Evolutionary conservation across 2,329 filamentous ascomycete genomes (phyloP), one percentile per base, ranked within the genome.

Genomic region (Gaeumannomyces tritici): DNA sequence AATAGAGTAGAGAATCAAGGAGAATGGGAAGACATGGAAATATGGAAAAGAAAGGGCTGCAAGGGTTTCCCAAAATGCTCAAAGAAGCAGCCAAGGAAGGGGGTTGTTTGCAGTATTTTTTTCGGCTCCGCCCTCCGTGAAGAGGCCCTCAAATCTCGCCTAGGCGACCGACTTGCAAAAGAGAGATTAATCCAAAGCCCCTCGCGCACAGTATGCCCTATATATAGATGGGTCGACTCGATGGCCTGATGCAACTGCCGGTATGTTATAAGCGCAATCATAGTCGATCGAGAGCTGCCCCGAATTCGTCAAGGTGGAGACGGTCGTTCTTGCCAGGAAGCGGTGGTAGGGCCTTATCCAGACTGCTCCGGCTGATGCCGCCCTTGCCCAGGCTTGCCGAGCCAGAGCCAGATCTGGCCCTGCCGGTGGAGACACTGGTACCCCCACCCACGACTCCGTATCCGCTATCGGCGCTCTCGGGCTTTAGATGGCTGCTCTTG

Each of bases 311-410:
- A 7, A 51, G 21, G 21, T 51, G 21, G 42, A 51, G 42, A 24
- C n/a, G 18, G 18, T 51, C 42, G 18, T n/a, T 51, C 42, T 51
- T 51, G 21, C 18, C 18, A 2, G 85, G 85, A 57, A 88, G 71
- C 3, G 83, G 82, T 8, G 84, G 85, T 58, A 87, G 71, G 13
- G 79, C 78, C 73, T 88, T 88, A 66, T 87, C 82, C 56, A 87
- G 73, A 66, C 83, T 86, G 55, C 83, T 80, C 58, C 79, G 79
- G 71, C 82, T 83, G 63, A 83, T 68, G 64, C 73, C 74, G 55
- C 76, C 68, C 63, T 69, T 73, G 4, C 73, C 68, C 56, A 58
- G 11, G 55, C 60, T 61, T 12, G 54, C 31, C 21, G 60, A 51
- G 18, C 33, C 55, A 21, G 60, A 61, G 63, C 62, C 68, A 62